These are phyloP conservation scores for Stagonosporopsis chrysanthemi DNA, from an alignment of 2,329 filamentous ascomycete species.

Conservation along the genomic window DNA sequence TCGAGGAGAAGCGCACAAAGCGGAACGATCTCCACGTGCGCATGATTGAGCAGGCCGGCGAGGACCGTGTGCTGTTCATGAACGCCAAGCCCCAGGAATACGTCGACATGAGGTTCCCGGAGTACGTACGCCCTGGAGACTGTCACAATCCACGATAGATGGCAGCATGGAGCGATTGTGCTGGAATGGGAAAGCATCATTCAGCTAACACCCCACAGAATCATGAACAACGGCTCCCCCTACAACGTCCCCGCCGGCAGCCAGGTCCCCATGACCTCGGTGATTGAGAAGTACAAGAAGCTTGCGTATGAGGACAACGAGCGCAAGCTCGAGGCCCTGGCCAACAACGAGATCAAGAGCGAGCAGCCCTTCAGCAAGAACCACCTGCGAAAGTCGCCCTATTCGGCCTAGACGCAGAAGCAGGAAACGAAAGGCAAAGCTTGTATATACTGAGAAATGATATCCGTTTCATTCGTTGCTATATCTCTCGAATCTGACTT, in stretches of 20 bases:
- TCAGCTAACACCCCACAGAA: conserved; percentile 52
- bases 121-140: conserved; percentile 60
- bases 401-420: conserved; percentile 19
- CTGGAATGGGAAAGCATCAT: no score
- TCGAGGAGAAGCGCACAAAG: conserved; percentile 61
- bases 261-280: conserved; percentile 63
- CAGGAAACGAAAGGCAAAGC: background rate
- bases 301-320: conserved; percentile 64
- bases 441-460: conserved; percentile 36
- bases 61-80: conserved; percentile 67
- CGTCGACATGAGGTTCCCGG: conserved; percentile 66
- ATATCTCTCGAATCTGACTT: background rate
- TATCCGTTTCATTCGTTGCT: conserved; percentile 29
- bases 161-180: background rate
- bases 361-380: conserved; percentile 43
- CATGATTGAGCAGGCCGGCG: conserved; percentile 68
- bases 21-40: conserved; percentile 67
- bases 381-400: conserved; percentile 30
- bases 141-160: background rate
- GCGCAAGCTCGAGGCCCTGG: conserved; percentile 58
- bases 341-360: conserved; percentile 42
- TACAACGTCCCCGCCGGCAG: conserved; percentile 71
- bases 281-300: conserved; percentile 69
- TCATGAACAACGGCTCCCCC: conserved; percentile 68
- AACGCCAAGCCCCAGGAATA: conserved; percentile 56